Base-by-base conservation (phyloP, 345 rosid genomes). In the Physaria fendleri region DNA sequence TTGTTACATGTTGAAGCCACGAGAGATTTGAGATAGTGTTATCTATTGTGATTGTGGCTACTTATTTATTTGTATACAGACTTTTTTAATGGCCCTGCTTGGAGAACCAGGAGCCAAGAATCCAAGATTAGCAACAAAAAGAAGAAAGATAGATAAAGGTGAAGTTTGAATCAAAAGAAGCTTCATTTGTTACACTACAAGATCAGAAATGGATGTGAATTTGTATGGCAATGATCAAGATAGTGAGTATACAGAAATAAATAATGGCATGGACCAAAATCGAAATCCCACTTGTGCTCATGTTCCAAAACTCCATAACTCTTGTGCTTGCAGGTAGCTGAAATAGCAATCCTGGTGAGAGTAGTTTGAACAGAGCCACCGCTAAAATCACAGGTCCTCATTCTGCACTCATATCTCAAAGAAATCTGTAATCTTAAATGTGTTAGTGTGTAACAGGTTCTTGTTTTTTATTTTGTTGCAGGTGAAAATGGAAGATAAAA, bases 321-420 rank as follows among this genome's bases (percentile, higher is more conserved):
- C 97, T 77, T 8, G 71, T 64, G 33, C 80, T 89, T 11, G 95
- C 87, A 0, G 99, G 99, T 52, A 89, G 27, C 78, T 93, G 99
- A 81, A 93, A 87, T 71, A 93, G 66, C 66, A 93, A 64, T 17
- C 99, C 99, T 14, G 99, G 99, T 1, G 97, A 93, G 43, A 93
- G 50, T 20, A 93, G 55, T 52, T 89, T 82, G 83, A 93, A 93
- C 69, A 93, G 20, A 32, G 27, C 88, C 50, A 83, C 95, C 0
- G 95, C 85, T 2, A 87, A 82, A 0, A 82, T 55, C 12, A 89
- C 88, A 0, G 99, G 97, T 45, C 92, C 99, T 97, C 99, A 93
- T 55, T 93, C 99, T 1, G 99, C 85, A 62, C 80, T 70, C 74
- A 70, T 70, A 24, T 48, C 68, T 61, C 40, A 18, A 4, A n/a